Conservation (phyloP, 108 stramenopile species). For the Pseudonitzschia pungens region DNA sequence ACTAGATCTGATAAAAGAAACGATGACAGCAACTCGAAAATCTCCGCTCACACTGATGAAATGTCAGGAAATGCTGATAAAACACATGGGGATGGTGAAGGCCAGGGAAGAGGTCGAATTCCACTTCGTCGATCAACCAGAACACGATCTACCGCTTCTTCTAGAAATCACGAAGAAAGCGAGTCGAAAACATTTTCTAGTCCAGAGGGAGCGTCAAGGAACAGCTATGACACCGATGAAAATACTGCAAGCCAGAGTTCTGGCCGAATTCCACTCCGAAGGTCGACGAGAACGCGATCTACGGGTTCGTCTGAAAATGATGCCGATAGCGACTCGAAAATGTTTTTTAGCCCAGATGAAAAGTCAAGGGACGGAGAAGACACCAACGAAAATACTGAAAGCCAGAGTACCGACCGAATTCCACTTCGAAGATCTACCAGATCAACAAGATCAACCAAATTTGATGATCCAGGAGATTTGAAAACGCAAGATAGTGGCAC, state of each 20-base stretch:
- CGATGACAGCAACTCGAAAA: slow-evolving; percentile 1
- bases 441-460: slow-evolving; percentile 14
- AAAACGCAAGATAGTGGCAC: not conserved
- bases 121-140: not conserved
- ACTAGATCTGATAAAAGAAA: not conserved
- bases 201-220: not conserved
- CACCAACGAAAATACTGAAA: too few relatives aligned
- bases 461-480: not conserved
- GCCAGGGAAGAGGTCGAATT: not conserved
- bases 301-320: too few relatives aligned
- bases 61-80: not conserved
- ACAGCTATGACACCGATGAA: not conserved
- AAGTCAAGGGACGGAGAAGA: not conserved
- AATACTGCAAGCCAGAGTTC: not conserved
- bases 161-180: not conserved
- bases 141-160: not conserved
- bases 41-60: not conserved
- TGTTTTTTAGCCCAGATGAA: not conserved
- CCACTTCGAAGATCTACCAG: slow-evolving; percentile 5
- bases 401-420: too few relatives aligned
- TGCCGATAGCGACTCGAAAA: not conserved
- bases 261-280: not conserved
- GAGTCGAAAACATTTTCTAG: slow-evolving; percentile 4
- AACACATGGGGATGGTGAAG: not conserved
- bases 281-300: not conserved